A percentile compares a stretch with the other conserved stretches of the same genome.
These are phyloP conservation scores for Rhodotorula sp. DNA, from an alignment of 1,284 basidiomycete genomes.

Conservation along the genomic window DNA sequence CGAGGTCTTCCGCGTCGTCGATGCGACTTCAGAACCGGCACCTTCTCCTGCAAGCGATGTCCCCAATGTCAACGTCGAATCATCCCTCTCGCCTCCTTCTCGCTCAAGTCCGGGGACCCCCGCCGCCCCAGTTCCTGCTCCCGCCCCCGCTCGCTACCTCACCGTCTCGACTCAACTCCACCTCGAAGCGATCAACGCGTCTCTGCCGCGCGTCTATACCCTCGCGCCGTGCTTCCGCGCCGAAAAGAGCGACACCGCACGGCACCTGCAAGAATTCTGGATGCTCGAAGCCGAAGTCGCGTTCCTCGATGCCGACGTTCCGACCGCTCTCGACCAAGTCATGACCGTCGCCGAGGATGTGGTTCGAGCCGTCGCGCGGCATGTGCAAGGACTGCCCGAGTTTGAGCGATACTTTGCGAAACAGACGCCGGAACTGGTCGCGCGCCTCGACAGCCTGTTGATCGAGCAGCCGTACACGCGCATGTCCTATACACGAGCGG, in stretches of 20 bases:
- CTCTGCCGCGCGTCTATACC: conserved; percentile 81
- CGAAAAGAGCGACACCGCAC: conserved; percentile 77
- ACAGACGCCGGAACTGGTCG: neutral
- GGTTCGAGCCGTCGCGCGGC: conserved; percentile 53
- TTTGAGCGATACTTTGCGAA: neutral
- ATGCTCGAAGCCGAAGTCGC: conserved; percentile 95
- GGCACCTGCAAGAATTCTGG: conserved; percentile 98
- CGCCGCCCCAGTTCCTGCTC: conserved; percentile 1
- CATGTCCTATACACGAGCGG: conserved; percentile 76
- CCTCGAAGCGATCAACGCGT: conserved; percentile 78
- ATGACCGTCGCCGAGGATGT: conserved; percentile 70
- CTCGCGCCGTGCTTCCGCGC: conserved; percentile 90
- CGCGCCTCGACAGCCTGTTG: conserved; percentile 8
- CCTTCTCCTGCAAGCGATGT: conserved; percentile 12
- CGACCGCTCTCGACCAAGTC: conserved; percentile 54
- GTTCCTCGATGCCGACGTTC: conserved; percentile 52
- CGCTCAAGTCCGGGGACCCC: conserved; percentile 45
- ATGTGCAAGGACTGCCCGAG: conserved; percentile 11
- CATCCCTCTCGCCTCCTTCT: neutral
- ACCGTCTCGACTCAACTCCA: conserved; percentile 95
- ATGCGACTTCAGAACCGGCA: conserved; percentile 51
- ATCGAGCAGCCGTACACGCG: conserved; percentile 48
- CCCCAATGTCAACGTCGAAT: neutral
- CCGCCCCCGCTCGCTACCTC: conserved; percentile 57
- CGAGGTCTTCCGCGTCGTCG: conserved; percentile 73